Conservation (phyloP, 2,329 filamentous ascomycete genomes). For the Fusarium verticillioides region DNA sequence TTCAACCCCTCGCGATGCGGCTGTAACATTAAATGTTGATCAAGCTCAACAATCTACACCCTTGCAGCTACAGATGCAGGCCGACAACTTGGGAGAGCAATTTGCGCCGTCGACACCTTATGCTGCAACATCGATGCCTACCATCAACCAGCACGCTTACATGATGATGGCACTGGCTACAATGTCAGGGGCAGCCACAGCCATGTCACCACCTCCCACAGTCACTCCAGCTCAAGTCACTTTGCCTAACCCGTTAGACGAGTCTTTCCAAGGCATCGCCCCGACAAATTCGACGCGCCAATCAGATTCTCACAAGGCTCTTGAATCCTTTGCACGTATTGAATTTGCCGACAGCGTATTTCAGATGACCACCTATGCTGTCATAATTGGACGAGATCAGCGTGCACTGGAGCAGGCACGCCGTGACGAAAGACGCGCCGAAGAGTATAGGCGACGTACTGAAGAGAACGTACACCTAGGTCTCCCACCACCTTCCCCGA, state of each 20-base stretch:
- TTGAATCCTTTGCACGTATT: slow-evolving; percentile 69
- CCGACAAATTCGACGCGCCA: slow-evolving; percentile 50
- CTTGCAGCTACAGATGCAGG: slow-evolving; percentile 28
- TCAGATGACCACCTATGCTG: slow-evolving; percentile 79
- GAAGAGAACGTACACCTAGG: slow-evolving; percentile 61
- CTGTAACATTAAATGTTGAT: slow-evolving; percentile 12
- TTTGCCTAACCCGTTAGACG: slow-evolving; percentile 52
- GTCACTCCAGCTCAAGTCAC: slow-evolving; percentile 60
- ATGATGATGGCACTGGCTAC: slow-evolving; percentile 59
- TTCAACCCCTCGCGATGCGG: slow-evolving; percentile 16
- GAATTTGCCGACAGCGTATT: slow-evolving; percentile 81
- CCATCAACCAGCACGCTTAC: slow-evolving; percentile 53
- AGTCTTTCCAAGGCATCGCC: slow-evolving; percentile 44
- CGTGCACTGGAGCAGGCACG: slow-evolving; percentile 66
- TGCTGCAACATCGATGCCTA: slow-evolving; percentile 47
- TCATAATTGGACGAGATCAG: slow-evolving; percentile 79
- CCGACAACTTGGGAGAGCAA: slow-evolving; percentile 40
- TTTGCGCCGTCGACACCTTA: slow-evolving; percentile 50
- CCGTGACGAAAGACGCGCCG: slow-evolving; percentile 60
- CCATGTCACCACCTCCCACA: slow-evolving; percentile 56
- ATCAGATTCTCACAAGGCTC: slow-evolving; percentile 52
- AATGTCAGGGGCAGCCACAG: slow-evolving; percentile 51
- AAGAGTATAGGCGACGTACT: slow-evolving; percentile 56
- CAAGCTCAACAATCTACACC: slow-evolving; percentile 37
- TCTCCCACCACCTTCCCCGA: slow-evolving; percentile 63